These are phyloP conservation scores for Colletotrichum camelliae DNA, from an alignment of 2,329 filamentous ascomycete genomes.

Conservation along the genomic window DNA sequence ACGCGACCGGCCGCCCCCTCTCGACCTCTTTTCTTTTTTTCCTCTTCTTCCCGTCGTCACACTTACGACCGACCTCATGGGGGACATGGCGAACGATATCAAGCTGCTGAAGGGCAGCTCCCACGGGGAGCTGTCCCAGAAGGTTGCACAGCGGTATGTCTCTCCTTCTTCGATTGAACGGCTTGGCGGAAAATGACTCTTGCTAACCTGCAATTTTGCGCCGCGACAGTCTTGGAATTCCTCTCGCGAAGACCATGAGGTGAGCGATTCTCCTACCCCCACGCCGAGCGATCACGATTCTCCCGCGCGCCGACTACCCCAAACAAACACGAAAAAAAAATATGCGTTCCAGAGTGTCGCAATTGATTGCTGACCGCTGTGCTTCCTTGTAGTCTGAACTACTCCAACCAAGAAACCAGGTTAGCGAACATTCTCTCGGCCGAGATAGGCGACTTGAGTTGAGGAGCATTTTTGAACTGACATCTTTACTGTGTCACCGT, in stretches of 20 bases:
- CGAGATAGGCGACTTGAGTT: not conserved
- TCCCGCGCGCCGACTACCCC: slow-evolving; percentile 47
- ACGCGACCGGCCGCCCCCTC: not conserved
- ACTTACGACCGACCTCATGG: slow-evolving; percentile 22
- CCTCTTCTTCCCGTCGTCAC: slow-evolving; percentile 4
- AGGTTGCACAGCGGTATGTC: slow-evolving; percentile 31
- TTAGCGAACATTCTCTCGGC: slow-evolving; percentile 2
- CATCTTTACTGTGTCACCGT: slow-evolving; percentile 71
- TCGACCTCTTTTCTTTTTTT: not conserved
- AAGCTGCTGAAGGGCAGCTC: slow-evolving; percentile 40
- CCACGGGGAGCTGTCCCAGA: slow-evolving; percentile 37
- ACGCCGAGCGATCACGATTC: not conserved
- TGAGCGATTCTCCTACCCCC: not conserved
- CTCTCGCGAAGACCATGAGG: slow-evolving; percentile 21
- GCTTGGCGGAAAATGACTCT: not conserved
- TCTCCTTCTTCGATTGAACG: not conserved
- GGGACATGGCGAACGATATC: slow-evolving; percentile 42
- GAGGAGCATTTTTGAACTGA: slow-evolving; percentile 1
- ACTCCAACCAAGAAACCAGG: slow-evolving; percentile 75
- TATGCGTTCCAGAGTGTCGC: slow-evolving; percentile 60
- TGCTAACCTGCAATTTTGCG: not conserved
- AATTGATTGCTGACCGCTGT: not conserved
- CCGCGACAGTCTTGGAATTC: slow-evolving; percentile 13
- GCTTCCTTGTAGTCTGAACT: slow-evolving; percentile 58
- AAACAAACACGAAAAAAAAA: slow-evolving; percentile 34